Evolutionary conservation across 2,329 filamentous ascomycete species (phyloP).

Genomic region (Microdochium paspali): DNA sequence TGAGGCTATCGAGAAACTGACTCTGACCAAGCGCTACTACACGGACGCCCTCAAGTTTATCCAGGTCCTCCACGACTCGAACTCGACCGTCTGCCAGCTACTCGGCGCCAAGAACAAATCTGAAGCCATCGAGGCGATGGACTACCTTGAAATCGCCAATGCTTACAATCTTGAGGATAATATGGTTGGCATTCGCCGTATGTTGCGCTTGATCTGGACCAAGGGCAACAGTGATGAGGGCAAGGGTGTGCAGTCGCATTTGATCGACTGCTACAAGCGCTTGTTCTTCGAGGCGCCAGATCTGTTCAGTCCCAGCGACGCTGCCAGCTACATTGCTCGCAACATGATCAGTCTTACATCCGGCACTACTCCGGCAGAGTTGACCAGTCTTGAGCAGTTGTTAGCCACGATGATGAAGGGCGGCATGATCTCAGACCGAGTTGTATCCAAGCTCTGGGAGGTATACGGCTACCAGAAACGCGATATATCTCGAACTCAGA

Average conservation of each 20-base stretch:
- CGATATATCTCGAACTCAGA: slow-evolving; percentile 85
- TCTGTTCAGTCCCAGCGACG: slow-evolving; percentile 77
- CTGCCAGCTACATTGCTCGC: slow-evolving; percentile 88
- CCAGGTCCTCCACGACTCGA: slow-evolving; percentile 77
- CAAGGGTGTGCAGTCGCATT: slow-evolving; percentile 91
- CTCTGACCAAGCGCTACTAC: slow-evolving; percentile 84
- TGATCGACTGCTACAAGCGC: slow-evolving; percentile 93
- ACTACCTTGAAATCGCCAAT: slow-evolving; percentile 92
- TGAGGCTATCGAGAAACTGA: slow-evolving; percentile 79
- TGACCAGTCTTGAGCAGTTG: slow-evolving; percentile 91
- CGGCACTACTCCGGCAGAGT: slow-evolving; percentile 84
- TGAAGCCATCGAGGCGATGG: slow-evolving; percentile 97
- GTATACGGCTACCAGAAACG: slow-evolving; percentile 91
- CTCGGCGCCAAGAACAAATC: slow-evolving; percentile 95
- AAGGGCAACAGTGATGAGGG: slow-evolving; percentile 99
- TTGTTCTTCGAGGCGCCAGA: slow-evolving; percentile 95
- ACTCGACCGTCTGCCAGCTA: slow-evolving; percentile 72
- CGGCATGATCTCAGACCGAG: slow-evolving; percentile 73
- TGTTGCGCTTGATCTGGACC: slow-evolving; percentile 97
- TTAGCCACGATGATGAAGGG: slow-evolving; percentile 97
- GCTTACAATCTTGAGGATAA: slow-evolving; percentile 94
- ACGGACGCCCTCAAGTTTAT: slow-evolving; percentile 91
- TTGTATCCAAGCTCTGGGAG: slow-evolving; percentile 91
- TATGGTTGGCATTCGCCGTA: slow-evolving; percentile 83
- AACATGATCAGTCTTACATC: slow-evolving; percentile 99